Evolutionary conservation across 75 land plant species (phyloP).

Genomic region (Pinus tabuliformis): DNA sequence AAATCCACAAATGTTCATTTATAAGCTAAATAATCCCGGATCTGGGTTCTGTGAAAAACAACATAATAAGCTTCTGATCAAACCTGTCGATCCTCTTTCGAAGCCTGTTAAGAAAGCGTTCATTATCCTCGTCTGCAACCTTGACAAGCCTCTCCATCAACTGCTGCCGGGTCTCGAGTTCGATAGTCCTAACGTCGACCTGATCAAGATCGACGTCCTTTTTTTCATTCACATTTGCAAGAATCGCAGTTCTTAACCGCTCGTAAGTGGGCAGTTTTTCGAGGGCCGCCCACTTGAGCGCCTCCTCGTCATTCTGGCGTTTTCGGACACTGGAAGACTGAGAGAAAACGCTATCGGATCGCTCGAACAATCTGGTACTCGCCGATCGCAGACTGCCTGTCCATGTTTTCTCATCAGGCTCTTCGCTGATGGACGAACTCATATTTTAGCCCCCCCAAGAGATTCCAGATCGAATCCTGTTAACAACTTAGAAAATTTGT

Average conservation of each 20-base stretch:
- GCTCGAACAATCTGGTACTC: background rate
- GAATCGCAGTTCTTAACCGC: conserved; percentile 12
- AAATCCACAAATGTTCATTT: too few relatives aligned
- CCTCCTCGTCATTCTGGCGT: conserved; percentile 27
- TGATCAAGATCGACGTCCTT: background rate
- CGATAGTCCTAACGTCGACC: conserved; percentile 29
- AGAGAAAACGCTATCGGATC: background rate
- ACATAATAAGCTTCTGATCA: background rate
- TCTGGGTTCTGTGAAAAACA: too few relatives aligned
- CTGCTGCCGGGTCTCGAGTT: conserved; percentile 23
- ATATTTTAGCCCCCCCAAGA: too few relatives aligned
- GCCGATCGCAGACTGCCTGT: too few relatives aligned
- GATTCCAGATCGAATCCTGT: too few relatives aligned
- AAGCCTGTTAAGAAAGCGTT: background rate
- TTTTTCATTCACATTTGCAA: conserved; percentile 1
- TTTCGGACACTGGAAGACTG: background rate
- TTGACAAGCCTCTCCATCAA: conserved; percentile 36
- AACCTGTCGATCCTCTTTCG: conserved; percentile 13
- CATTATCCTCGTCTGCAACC: conserved; percentile 48
- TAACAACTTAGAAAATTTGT: too few relatives aligned
- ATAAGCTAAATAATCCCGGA: too few relatives aligned
- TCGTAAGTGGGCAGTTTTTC: conserved; percentile 41
- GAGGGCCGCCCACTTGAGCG: conserved; percentile 33
- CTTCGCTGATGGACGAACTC: background rate
- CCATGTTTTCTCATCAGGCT: too few relatives aligned